These are phyloP conservation scores for Manihot esculenta DNA, from an alignment of 441 rosid genomes.

Conservation along the genomic window DNA sequence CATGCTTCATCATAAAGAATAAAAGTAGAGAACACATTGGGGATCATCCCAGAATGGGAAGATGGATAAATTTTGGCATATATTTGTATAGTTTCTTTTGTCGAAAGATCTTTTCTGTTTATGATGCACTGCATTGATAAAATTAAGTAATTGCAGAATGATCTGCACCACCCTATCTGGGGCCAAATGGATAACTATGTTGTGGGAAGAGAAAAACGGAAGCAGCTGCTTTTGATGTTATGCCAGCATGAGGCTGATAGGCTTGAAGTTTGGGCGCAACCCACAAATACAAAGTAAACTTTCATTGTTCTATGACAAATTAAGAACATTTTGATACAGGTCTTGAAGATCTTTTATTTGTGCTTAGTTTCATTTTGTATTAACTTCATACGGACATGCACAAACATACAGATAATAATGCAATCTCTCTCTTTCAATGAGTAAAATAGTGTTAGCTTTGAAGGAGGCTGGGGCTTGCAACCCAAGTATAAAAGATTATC, in stretches of 20 bases:
- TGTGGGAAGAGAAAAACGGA: constrained; percentile 80
- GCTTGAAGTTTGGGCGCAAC: constrained; percentile 99
- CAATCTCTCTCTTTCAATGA: constrained; percentile 2
- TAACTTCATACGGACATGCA: neutral
- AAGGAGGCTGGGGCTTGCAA: neutral
- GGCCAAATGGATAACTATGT: constrained; percentile 87
- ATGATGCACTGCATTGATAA: constrained; percentile 20
- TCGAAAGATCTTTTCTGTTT: constrained; percentile 3
- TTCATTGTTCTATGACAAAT: neutral
- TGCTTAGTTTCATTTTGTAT: neutral
- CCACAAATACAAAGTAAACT: constrained; percentile 73
- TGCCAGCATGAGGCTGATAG: constrained; percentile 98
- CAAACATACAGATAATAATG: neutral
- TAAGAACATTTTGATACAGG: neutral
- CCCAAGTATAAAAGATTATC: neutral
- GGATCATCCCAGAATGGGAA: neutral
- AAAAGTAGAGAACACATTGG: neutral
- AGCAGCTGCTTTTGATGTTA: constrained; percentile 89
- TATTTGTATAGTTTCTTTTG: neutral
- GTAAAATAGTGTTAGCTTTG: neutral
- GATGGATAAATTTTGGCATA: constrained; percentile 1
- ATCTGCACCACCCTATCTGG: constrained; percentile 89
- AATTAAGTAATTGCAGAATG: constrained; percentile 49
- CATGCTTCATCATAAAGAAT: neutral
- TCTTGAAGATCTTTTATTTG: neutral